phyloP scores from a whole-genome alignment of 192 early-diverging fungal species.

The Chytriomyces hyalinus region DNA sequence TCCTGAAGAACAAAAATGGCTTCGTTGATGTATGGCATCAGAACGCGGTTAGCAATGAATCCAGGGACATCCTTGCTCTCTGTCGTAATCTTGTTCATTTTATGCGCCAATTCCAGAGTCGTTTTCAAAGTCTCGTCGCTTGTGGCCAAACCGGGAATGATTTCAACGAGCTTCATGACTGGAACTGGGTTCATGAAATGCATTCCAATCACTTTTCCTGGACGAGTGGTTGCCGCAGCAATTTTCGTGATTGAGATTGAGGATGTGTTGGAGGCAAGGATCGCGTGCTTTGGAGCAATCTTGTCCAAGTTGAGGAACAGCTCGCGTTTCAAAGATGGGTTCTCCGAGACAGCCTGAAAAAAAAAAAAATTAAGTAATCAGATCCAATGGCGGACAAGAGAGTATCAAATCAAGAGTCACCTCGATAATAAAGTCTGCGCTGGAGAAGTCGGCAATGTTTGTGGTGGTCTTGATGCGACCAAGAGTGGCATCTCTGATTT shows the following conservation, averaged over 20 bases:
- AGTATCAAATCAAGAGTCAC: conserved; percentile 24
- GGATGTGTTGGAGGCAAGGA: conserved; percentile 96
- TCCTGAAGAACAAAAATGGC: conserved; percentile 84
- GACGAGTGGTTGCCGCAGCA: conserved; percentile 82
- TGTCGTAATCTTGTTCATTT: conserved; percentile 95
- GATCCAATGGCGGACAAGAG: background rate
- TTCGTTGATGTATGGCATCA: conserved; percentile 99
- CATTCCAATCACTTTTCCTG: conserved; percentile 94
- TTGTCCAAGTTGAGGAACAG: conserved; percentile 80
- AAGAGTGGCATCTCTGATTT: conserved; percentile 67
- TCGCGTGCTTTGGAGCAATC: conserved; percentile 68
- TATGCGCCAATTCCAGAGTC: conserved; percentile 77
- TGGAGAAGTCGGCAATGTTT: conserved; percentile 63
- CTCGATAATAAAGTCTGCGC: conserved; percentile 91
- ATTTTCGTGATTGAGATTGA: conserved; percentile 97
- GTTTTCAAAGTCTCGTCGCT: conserved; percentile 67
- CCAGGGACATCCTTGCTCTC: conserved; percentile 88
- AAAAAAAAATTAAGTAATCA: conserved; percentile 13
- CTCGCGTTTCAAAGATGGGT: conserved; percentile 78
- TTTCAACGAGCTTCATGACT: conserved; percentile 95
- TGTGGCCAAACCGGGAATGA: conserved; percentile 94
- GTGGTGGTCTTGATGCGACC: conserved; percentile 67
- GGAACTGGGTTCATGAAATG: conserved; percentile 99
- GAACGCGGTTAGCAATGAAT: conserved; percentile 94
- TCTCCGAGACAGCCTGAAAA: conserved; percentile 82